Evolutionary conservation across 345 rosid species (phyloP).

Genomic region (Aquilaria sinensis): DNA sequence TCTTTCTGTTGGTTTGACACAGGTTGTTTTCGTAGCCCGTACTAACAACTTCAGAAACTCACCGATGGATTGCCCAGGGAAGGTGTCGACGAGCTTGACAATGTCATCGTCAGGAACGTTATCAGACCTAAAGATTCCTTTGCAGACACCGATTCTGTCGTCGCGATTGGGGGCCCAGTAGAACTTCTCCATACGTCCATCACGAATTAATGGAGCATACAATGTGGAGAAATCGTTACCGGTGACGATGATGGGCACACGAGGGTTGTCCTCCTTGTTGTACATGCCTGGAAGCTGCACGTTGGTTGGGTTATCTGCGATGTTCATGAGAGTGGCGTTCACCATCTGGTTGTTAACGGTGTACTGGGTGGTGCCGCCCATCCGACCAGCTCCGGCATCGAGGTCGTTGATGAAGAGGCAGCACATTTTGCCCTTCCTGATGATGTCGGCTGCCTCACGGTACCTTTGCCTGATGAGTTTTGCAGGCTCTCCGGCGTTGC

Average conservation of each 20-base stretch:
- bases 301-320: conserved; percentile 87
- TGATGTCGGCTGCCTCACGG: conserved; percentile 91
- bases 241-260: conserved; percentile 92
- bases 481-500: conserved; percentile 91
- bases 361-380: conserved; percentile 97
- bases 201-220: conserved; percentile 97
- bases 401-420: conserved; percentile 95
- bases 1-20: background rate
- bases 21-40: too few species aligned
- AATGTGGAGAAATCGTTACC: conserved; percentile 97
- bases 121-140: conserved; percentile 71
- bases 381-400: conserved; percentile 91
- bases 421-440: conserved; percentile 95
- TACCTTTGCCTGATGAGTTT: conserved; percentile 95
- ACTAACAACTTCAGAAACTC: background rate
- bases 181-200: conserved; percentile 99
- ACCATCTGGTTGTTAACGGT: conserved; percentile 99
- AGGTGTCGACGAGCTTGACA: conserved; percentile 72
- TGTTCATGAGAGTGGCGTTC: conserved; percentile 99
- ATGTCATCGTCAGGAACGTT: conserved; percentile 45
- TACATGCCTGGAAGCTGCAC: conserved; percentile 98
- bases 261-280: conserved; percentile 93
- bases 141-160: conserved; percentile 88
- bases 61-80: conserved; percentile 98
- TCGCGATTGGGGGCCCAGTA: conserved; percentile 99